A percentile compares a stretch with the other conserved stretches of the same genome.
Conservation (phyloP, 139 green algal genomes). For the Chlorella vulgaris region DNA sequence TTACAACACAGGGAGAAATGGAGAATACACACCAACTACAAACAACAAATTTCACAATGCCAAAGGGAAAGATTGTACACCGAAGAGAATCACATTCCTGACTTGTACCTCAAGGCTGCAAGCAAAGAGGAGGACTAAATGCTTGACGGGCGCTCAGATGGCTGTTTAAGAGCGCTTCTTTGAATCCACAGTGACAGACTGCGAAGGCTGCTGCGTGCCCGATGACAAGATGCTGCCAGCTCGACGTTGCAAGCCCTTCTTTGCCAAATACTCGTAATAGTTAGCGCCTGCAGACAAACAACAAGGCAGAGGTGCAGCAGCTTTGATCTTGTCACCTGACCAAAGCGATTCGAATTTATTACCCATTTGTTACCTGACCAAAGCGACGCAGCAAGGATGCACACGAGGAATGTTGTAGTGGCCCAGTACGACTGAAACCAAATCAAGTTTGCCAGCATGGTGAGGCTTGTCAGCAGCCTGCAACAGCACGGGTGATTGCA, state of each 20-base stretch:
- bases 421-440: constrained; percentile 47
- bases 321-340: constrained; percentile 40
- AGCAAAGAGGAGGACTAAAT: too few relatives aligned
- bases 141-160: too few relatives aligned
- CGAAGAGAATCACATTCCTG: too few relatives aligned
- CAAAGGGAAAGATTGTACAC: too few relatives aligned
- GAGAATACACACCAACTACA: too few relatives aligned
- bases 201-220: background rate
- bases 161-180: background rate
- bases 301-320: too few relatives aligned
- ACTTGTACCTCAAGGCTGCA: too few relatives aligned
- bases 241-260: constrained; percentile 28
- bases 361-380: constrained; percentile 42
- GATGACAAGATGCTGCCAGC: background rate
- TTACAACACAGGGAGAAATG: too few relatives aligned
- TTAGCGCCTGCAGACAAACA: constrained; percentile 34
- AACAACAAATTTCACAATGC: too few relatives aligned
- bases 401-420: constrained; percentile 44
- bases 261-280: constrained; percentile 50
- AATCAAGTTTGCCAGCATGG: constrained; percentile 44
- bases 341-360: too few relatives aligned
- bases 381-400: constrained; percentile 33
- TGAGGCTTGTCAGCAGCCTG: constrained; percentile 29
- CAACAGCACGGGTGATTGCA: too few relatives aligned
- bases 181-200: background rate